Conservation (phyloP, 768 basidiomycete genomes). For the Rhizopogon sp. region DNA sequence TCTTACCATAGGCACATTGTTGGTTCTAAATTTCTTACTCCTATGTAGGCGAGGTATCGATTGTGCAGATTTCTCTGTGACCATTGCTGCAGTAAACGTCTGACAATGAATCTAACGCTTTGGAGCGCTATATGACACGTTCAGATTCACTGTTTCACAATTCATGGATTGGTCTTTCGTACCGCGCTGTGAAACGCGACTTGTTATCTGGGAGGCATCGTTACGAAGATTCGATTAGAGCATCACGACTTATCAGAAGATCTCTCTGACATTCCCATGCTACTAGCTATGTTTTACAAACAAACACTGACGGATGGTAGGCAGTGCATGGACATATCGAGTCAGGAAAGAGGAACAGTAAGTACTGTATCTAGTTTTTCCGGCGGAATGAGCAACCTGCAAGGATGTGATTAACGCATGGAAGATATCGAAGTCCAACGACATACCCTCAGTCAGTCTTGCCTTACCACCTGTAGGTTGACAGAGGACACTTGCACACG, state of each 20-base stretch:
- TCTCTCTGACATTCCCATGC: too few relatives aligned
- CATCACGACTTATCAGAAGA: too few relatives aligned
- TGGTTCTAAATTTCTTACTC: not conserved
- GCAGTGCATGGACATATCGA: too few relatives aligned
- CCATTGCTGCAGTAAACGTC: not conserved
- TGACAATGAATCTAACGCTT: not conserved
- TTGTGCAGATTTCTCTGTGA: not conserved
- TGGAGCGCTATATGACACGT: not conserved
- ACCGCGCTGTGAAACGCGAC: too few relatives aligned
- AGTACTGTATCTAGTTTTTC: slow-evolving; percentile 61
- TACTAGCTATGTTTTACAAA: too few relatives aligned
- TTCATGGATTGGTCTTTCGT: not conserved
- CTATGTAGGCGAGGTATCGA: not conserved
- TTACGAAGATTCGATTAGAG: too few relatives aligned
- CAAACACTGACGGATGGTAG: too few relatives aligned
- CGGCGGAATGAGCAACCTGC: slow-evolving; percentile 95
- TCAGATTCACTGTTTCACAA: not conserved
- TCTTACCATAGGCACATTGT: not conserved
- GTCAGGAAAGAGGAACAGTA: too few relatives aligned
- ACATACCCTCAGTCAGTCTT: slow-evolving; percentile 92
- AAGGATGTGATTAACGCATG: slow-evolving; percentile 9
- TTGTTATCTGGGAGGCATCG: too few relatives aligned
- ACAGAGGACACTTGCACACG: slow-evolving; percentile 92
- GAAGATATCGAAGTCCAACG: not conserved
- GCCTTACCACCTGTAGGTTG: slow-evolving; percentile 99